A percentile compares a stretch with the other conserved stretches of the same genome.
Evolutionary conservation across 148 eudicot species (phyloP).

Genomic region (Diospyros lotus): DNA sequence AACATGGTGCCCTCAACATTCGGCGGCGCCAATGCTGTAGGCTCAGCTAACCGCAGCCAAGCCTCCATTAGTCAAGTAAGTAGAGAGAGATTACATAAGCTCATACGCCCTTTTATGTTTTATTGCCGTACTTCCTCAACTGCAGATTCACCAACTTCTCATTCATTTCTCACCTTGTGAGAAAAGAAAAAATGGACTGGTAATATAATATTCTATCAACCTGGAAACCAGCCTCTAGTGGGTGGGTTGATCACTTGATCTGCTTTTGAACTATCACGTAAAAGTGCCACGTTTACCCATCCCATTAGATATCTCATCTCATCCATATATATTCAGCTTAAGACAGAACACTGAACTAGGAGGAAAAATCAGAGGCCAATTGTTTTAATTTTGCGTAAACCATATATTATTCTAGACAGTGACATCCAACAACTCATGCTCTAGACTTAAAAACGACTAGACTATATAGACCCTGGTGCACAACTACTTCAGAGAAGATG

Average conservation of each 20-base stretch:
- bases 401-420: neutral
- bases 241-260: neutral
- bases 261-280: too few species aligned
- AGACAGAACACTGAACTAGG: neutral
- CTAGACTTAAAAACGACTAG: neutral
- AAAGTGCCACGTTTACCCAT: too few species aligned
- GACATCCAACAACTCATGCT: neutral
- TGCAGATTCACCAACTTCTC: neutral
- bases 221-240: neutral
- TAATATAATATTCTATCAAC: neutral
- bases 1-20: slow-evolving; percentile 16
- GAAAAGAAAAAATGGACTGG: neutral
- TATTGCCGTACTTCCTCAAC: neutral
- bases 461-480: too few species aligned
- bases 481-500: too few species aligned
- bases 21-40: slow-evolving; percentile 5
- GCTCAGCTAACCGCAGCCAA: slow-evolving; percentile 30
- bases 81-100: neutral
- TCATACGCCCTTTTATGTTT: neutral
- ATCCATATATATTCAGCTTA: too few species aligned
- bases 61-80: slow-evolving; percentile 38
- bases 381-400: neutral
- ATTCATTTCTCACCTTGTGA: neutral
- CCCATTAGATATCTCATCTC: too few species aligned
- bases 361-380: neutral